A percentile compares a stretch with the other conserved stretches of the same genome.
Conservation (phyloP, 2,329 filamentous ascomycete species). For the Pseudovirgaria hyperparasitica region DNA sequence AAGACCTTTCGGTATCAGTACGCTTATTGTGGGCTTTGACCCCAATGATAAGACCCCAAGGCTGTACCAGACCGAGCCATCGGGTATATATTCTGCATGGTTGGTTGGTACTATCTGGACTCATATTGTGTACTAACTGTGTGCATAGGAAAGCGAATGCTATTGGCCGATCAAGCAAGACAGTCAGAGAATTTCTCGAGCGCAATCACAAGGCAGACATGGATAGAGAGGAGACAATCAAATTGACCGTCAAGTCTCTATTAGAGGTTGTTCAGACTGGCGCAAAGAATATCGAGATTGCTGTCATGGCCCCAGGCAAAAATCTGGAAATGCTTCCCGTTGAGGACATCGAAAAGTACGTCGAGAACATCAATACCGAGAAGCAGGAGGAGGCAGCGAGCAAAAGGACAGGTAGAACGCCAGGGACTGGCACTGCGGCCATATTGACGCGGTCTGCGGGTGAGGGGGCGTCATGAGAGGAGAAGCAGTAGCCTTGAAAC, state of each 20-base stretch:
- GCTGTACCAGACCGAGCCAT: constrained; percentile 98
- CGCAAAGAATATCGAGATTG: constrained; percentile 99
- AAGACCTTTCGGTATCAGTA: constrained; percentile 96
- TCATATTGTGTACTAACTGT: constrained; percentile 7
- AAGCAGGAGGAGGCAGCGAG: constrained; percentile 97
- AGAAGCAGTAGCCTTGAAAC: too few relatives aligned
- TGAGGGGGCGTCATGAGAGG: constrained; percentile 18
- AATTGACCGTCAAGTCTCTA: constrained; percentile 94
- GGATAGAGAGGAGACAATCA: constrained; percentile 91
- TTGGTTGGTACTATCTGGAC: constrained; percentile 32
- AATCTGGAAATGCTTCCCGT: constrained; percentile 84
- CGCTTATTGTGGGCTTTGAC: constrained; percentile 96
- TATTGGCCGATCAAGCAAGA: constrained; percentile 97
- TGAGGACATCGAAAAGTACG: constrained; percentile 92
- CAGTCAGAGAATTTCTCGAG: constrained; percentile 95
- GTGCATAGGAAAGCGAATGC: constrained; percentile 87
- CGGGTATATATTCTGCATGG: constrained; percentile 98
- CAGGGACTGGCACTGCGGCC: constrained; percentile 56
- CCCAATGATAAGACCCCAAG: constrained; percentile 78
- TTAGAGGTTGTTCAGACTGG: constrained; percentile 97
- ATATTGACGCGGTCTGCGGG: constrained; percentile 55
- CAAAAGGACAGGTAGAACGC: constrained; percentile 58
- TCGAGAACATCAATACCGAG: constrained; percentile 98
- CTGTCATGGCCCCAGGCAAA: constrained; percentile 91
- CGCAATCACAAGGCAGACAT: constrained; percentile 98